Conservation (phyloP, 225 moss, liverwort and hornwort genomes). For the Pseudisothecium myosuroides region DNA sequence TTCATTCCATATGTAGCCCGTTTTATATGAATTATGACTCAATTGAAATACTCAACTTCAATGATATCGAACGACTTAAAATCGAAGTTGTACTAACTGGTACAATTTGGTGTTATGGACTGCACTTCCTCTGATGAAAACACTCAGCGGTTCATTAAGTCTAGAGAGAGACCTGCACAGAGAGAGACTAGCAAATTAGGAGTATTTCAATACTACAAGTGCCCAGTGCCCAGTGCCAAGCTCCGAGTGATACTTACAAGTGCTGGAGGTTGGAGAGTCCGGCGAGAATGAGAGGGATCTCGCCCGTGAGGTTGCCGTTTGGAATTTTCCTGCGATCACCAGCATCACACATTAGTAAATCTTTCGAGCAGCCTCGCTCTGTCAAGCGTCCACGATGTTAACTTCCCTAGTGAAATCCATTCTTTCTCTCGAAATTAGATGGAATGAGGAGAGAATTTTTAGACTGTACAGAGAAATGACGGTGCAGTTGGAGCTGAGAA, state of each 20-base stretch:
- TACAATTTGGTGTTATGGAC: no score
- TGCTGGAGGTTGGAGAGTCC: slow-evolving; percentile 31
- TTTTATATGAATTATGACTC: background rate
- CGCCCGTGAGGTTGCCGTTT: slow-evolving; percentile 27
- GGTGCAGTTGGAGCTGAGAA: slow-evolving; percentile 35
- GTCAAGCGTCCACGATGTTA: background rate
- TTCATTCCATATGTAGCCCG: background rate
- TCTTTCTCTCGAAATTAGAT: background rate
- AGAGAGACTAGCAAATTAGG: background rate
- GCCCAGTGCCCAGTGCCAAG: background rate
- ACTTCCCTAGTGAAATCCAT: background rate
- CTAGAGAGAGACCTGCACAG: background rate
- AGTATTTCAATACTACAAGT: background rate
- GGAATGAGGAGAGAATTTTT: background rate
- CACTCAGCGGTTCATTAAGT: background rate
- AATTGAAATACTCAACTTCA: background rate
- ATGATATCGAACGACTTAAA: background rate
- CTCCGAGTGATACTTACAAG: slow-evolving; percentile 13
- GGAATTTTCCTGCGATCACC: slow-evolving; percentile 19
- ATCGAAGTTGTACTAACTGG: background rate
- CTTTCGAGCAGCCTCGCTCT: background rate
- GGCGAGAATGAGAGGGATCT: slow-evolving; percentile 39
- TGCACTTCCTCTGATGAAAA: background rate
- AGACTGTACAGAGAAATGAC: slow-evolving; percentile 26
- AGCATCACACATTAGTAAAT: background rate